Evolutionary conservation across 2,329 filamentous ascomycete species (phyloP).

Genomic region (Metarhizium album): DNA sequence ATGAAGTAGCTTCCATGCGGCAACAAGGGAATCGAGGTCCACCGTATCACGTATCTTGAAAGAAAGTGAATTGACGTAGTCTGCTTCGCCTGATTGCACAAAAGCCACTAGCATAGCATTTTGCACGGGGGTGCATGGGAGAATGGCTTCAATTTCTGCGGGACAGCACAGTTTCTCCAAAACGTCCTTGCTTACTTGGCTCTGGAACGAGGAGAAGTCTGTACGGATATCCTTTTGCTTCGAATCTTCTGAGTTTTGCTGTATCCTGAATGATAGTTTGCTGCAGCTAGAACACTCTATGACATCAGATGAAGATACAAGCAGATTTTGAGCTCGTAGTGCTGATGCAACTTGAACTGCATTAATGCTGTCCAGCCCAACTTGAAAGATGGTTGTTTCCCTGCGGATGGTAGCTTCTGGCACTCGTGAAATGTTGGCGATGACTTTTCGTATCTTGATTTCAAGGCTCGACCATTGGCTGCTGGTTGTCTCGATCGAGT

Average conservation of each 20-base stretch:
- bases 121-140: constrained; percentile 74
- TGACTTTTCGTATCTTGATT: constrained; percentile 37
- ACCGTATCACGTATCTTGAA: constrained; percentile 36
- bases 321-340: constrained; percentile 48
- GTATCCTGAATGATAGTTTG: constrained; percentile 22
- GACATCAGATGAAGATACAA: constrained; percentile 60
- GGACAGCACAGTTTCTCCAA: constrained; percentile 7
- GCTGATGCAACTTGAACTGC: constrained; percentile 65
- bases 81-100: constrained; percentile 49
- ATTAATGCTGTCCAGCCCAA: constrained; percentile 89
- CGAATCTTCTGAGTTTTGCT: constrained; percentile 7
- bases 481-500: constrained; percentile 8
- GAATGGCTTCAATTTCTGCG: constrained; percentile 41
- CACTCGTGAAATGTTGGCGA: constrained; percentile 48
- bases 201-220: constrained; percentile 30
- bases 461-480: constrained; percentile 42
- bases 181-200: constrained; percentile 20
- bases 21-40: constrained; percentile 29
- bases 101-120: constrained; percentile 71
- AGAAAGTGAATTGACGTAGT: constrained; percentile 68
- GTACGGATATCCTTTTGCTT: constrained; percentile 9
- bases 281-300: constrained; percentile 48
- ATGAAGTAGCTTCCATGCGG: constrained; percentile 49
- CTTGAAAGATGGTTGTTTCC: constrained; percentile 66
- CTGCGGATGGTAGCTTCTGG: constrained; percentile 39